Evolutionary conservation across 805 yeast species (phyloP).

Genomic region (Nakazawaea molendinolei): DNA sequence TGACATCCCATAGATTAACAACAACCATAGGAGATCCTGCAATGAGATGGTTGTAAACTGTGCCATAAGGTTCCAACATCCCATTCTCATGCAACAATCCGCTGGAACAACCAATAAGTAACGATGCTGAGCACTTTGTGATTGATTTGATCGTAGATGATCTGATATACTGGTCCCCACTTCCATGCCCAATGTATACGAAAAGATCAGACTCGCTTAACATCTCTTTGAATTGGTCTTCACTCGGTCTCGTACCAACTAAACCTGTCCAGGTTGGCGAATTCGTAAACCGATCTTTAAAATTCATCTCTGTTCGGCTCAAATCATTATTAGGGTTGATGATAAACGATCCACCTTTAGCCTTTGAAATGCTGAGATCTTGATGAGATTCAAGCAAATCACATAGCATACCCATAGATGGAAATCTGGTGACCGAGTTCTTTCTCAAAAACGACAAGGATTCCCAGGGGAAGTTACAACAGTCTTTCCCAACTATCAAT

Average conservation of each 20-base stretch:
- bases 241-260: conserved; percentile 51
- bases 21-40: conserved; percentile 81
- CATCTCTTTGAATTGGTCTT: conserved; percentile 38
- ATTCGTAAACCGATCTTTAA: conserved; percentile 36
- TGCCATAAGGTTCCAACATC: conserved; percentile 65
- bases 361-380: conserved; percentile 11
- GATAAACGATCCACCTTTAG: conserved; percentile 45
- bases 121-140: conserved; percentile 44
- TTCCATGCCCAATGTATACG: conserved; percentile 91
- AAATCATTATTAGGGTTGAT: conserved; percentile 84
- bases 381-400: conserved; percentile 25
- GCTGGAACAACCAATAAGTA: conserved; percentile 88
- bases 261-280: conserved; percentile 45
- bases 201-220: conserved; percentile 43
- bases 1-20: conserved; percentile 93
- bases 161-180: conserved; percentile 80
- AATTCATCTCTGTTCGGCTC: conserved; percentile 52
- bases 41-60: conserved; percentile 63
- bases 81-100: conserved; percentile 58
- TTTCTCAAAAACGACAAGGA: conserved; percentile 50
- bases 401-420: conserved; percentile 47
- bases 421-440: conserved; percentile 66
- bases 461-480: conserved; percentile 89
- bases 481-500: conserved; percentile 57
- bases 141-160: conserved; percentile 44